Evolutionary conservation across 2,329 filamentous ascomycete species (phyloP).

Genomic region (Ophiognomonia clavigignenti-juglandacearum): DNA sequence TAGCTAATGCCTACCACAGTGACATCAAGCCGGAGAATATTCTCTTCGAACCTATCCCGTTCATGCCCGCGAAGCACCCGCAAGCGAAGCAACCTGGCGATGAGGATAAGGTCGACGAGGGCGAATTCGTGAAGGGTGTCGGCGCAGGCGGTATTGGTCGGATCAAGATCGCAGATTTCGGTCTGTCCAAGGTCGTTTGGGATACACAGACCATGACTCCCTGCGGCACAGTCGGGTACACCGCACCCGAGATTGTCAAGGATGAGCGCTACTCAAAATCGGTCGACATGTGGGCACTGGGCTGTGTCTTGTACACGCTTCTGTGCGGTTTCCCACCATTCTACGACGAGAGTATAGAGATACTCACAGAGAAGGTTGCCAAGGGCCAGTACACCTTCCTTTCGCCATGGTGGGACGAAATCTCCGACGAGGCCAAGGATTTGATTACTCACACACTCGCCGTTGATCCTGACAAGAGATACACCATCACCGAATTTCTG

Average conservation of each 20-base stretch:
- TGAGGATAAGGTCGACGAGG: constrained; percentile 95
- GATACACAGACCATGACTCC: constrained; percentile 98
- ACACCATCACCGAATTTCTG: constrained; percentile 88
- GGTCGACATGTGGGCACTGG: constrained; percentile 98
- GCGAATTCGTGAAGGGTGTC: constrained; percentile 77
- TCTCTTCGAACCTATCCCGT: constrained; percentile 81
- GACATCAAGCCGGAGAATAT: constrained; percentile 99
- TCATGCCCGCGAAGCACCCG: constrained; percentile 73
- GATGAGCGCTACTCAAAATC: constrained; percentile 98
- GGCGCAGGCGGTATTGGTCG: constrained; percentile 86
- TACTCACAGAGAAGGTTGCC: constrained; percentile 95
- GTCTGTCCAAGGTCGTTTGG: constrained; percentile 96
- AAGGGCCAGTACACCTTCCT: constrained; percentile 96
- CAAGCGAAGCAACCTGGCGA: constrained; percentile 82
- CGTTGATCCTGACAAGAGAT: constrained; percentile 92
- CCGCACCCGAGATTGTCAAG: constrained; percentile 96
- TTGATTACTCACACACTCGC: constrained; percentile 89
- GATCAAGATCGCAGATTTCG: constrained; percentile 98
- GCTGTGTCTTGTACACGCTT: constrained; percentile 93
- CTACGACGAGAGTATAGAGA: constrained; percentile 96
- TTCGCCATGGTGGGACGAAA: constrained; percentile 99
- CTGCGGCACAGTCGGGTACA: constrained; percentile 98
- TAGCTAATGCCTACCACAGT: constrained; percentile 40
- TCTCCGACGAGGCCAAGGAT: constrained; percentile 91
- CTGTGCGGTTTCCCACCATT: constrained; percentile 98